Percentiles rank a stretch among this genome's conserved stretches.
Conservation (phyloP, 148 eudicot genomes). For the Chenopodium formosanum region DNA sequence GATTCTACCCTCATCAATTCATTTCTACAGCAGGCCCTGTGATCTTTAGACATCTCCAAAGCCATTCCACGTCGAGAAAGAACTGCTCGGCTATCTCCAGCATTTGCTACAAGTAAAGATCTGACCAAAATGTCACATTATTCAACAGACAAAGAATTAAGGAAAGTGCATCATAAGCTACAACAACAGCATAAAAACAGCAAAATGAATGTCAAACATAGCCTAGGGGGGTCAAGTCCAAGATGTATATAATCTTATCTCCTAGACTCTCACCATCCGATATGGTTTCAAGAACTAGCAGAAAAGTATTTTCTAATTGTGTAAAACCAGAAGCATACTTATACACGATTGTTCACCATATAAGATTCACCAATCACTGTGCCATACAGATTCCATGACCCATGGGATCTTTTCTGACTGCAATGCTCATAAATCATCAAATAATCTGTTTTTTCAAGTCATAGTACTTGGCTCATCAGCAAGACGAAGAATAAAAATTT, state of each 20-base stretch:
- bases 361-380: too few species aligned
- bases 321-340: too few species aligned
- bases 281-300: background rate
- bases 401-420: background rate
- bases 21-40: slow-evolving; percentile 64
- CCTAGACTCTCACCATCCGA: background rate
- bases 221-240: background rate
- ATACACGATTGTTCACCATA: too few species aligned
- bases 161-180: background rate
- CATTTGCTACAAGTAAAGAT: slow-evolving; percentile 95
- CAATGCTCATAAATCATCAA: background rate
- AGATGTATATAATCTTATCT: background rate
- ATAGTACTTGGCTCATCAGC: background rate
- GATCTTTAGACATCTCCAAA: slow-evolving; percentile 85
- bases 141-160: slow-evolving; percentile 19
- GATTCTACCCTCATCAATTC: slow-evolving; percentile 78
- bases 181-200: background rate
- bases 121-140: slow-evolving; percentile 45
- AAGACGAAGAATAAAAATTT: background rate
- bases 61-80: slow-evolving; percentile 73
- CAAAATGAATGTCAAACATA: background rate
- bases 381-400: background rate
- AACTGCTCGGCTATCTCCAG: slow-evolving; percentile 94
- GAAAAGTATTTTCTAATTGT: background rate
- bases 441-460: background rate